phyloP scores from a whole-genome alignment of 2,329 filamentous ascomycete genomes.

The Ophiocordyceps sinensis region DNA sequence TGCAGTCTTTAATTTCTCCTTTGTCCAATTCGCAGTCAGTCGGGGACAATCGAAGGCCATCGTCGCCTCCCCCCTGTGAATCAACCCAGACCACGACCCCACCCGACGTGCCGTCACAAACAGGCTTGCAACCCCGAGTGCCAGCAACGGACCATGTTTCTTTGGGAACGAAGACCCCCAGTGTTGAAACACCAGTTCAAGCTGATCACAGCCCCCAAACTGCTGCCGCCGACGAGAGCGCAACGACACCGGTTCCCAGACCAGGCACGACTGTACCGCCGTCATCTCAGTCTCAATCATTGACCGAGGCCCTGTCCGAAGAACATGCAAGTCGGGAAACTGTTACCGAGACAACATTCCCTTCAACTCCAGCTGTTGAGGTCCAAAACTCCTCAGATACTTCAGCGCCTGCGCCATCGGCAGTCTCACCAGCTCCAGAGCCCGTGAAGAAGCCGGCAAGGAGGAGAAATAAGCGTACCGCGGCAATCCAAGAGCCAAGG shows the following conservation, averaged over 20 bases:
- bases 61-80: no score
- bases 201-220: background rate
- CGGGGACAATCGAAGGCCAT: background rate
- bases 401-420: background rate
- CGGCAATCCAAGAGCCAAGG: conserved; percentile 1
- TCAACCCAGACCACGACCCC: no score
- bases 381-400: background rate
- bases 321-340: background rate
- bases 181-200: background rate
- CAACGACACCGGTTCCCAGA: background rate
- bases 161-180: no score
- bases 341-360: background rate
- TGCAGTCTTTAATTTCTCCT: background rate
- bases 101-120: no score
- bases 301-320: background rate
- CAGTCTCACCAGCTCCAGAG: conserved; percentile 2
- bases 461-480: background rate
- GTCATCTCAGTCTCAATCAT: background rate
- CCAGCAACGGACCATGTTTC: no score
- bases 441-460: conserved; percentile 1
- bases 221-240: background rate
- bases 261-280: background rate
- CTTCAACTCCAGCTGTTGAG: background rate
- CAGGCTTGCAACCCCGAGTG: no score
- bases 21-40: background rate